Evolutionary conservation across 139 green algal species (phyloP).

Genomic region (Bryopsis sp.): DNA sequence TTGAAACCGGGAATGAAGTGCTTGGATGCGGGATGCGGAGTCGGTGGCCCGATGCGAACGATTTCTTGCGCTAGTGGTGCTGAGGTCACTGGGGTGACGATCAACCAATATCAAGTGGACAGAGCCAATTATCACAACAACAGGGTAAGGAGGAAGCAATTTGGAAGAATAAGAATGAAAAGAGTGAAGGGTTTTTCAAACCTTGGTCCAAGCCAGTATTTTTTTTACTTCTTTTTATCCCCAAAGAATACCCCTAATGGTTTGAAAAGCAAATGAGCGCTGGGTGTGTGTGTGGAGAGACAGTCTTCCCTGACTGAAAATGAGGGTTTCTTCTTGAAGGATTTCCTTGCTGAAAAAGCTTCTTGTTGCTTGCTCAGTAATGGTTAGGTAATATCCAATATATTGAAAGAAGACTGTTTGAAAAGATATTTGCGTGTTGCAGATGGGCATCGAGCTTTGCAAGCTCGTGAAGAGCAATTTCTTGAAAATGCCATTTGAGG

Average conservation of each 20-base stretch:
- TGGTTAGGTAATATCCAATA: no score
- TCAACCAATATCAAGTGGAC: slow-evolving; percentile 93
- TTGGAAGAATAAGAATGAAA: no score
- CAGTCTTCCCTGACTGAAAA: no score
- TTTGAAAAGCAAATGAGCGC: no score
- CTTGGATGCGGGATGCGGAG: slow-evolving; percentile 92
- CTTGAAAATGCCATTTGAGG: slow-evolving; percentile 83
- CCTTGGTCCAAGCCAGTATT: background rate
- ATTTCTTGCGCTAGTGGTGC: slow-evolving; percentile 71
- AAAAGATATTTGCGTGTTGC: no score
- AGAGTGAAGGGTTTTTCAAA: slow-evolving; percentile 7
- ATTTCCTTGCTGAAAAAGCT: no score
- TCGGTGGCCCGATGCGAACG: slow-evolving; percentile 93
- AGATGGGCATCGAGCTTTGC: slow-evolving; percentile 3
- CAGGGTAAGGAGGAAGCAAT: slow-evolving; percentile 41
- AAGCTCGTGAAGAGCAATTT: slow-evolving; percentile 90
- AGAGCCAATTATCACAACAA: slow-evolving; percentile 68
- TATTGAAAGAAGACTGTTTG: no score
- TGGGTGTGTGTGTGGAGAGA: no score
- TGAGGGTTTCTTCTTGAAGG: no score
- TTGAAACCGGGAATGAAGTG: slow-evolving; percentile 60
- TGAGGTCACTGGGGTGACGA: slow-evolving; percentile 92
- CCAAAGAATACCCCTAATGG: no score
- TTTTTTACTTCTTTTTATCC: background rate
- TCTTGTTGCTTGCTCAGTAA: no score